These are phyloP conservation scores for Xanthoconium separans DNA, from an alignment of 1,284 basidiomycete species.

Conservation along the genomic window DNA sequence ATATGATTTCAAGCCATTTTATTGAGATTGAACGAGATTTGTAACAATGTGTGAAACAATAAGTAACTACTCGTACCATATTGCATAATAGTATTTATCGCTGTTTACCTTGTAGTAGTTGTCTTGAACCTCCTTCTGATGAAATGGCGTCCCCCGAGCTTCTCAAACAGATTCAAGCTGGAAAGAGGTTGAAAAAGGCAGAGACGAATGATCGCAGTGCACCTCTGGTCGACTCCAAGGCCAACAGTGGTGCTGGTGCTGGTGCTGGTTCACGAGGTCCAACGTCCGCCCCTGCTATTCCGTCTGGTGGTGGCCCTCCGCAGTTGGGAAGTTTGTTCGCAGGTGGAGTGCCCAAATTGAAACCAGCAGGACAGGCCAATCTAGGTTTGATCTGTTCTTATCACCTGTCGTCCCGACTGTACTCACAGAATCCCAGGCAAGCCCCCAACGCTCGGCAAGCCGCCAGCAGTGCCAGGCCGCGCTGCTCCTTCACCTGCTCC, in stretches of 20 bases:
- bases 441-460: constrained; percentile 59
- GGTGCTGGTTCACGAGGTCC: constrained; percentile 36
- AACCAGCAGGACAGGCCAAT: constrained; percentile 64
- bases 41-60: too few relatives aligned
- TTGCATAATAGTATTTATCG: too few relatives aligned
- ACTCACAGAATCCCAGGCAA: constrained; percentile 45
- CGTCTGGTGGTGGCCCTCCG: constrained; percentile 55
- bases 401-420: constrained; percentile 10
- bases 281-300: constrained; percentile 24
- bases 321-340: constrained; percentile 86
- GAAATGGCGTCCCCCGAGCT: constrained; percentile 71
- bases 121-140: background rate
- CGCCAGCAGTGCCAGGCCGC: constrained; percentile 65
- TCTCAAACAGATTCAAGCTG: constrained; percentile 74
- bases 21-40: too few relatives aligned
- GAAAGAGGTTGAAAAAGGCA: constrained; percentile 78
- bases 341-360: constrained; percentile 88
- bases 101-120: constrained; percentile 14
- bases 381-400: constrained; percentile 42
- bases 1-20: too few relatives aligned
- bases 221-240: constrained; percentile 58
- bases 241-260: constrained; percentile 36
- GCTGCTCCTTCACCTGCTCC: constrained; percentile 36
- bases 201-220: constrained; percentile 81
- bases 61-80: too few relatives aligned